These are phyloP conservation scores for Trichosanthes truncata DNA, from an alignment of 306 rosid species.

Conservation along the genomic window DNA sequence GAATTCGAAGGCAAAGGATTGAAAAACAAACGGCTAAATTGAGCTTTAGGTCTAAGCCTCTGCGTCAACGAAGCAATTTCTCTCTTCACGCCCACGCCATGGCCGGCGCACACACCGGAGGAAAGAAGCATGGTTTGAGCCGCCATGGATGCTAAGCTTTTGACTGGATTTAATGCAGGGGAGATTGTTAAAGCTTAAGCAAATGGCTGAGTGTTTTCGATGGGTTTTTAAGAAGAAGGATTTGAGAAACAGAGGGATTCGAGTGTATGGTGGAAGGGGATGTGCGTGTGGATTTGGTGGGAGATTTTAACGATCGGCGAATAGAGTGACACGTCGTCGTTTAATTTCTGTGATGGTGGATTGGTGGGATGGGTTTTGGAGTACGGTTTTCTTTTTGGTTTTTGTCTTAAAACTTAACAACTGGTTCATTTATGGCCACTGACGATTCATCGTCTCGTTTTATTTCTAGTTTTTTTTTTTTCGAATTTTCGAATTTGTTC, in stretches of 20 bases:
- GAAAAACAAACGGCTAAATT: slow-evolving; percentile 35
- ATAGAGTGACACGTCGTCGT: background rate
- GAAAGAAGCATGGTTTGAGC: slow-evolving; percentile 84
- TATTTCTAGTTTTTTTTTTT: background rate
- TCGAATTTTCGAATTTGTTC: no score
- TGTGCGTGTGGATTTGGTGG: background rate
- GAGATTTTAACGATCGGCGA: background rate
- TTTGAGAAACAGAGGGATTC: background rate
- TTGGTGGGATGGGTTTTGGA: background rate
- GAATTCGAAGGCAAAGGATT: slow-evolving; percentile 31
- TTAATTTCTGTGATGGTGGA: background rate
- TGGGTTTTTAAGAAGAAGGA: background rate
- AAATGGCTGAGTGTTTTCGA: no score
- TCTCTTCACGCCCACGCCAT: slow-evolving; percentile 40
- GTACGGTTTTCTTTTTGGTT: background rate
- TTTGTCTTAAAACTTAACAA: background rate
- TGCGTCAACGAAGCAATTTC: slow-evolving; percentile 43
- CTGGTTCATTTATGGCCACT: background rate
- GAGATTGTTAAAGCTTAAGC: background rate
- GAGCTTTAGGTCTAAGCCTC: slow-evolving; percentile 37
- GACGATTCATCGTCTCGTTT: background rate
- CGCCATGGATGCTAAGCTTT: slow-evolving; percentile 21
- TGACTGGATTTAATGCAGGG: background rate
- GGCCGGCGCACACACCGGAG: slow-evolving; percentile 51
- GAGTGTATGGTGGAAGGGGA: slow-evolving; percentile 1